Percentiles rank a stretch among this genome's conserved stretches.
These are phyloP conservation scores for Auricularia sp. DNA, from an alignment of 768 basidiomycete species.

Conservation along the genomic window DNA sequence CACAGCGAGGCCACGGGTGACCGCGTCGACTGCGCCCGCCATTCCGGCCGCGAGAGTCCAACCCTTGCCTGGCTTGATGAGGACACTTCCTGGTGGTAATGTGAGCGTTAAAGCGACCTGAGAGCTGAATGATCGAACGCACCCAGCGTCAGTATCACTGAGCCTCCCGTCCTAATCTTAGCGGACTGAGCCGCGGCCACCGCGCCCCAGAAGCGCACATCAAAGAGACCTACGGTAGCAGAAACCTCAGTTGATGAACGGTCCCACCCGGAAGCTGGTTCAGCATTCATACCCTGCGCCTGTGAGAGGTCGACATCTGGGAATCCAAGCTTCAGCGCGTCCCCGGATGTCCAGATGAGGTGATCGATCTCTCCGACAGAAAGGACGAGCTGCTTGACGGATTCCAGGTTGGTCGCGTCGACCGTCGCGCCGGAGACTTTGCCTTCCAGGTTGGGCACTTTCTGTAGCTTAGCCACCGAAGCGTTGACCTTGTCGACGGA, in stretches of 20 bases:
- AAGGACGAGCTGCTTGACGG: background rate
- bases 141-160: slow-evolving; percentile 9
- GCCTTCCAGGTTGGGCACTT: background rate
- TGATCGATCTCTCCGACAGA: background rate
- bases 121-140: background rate
- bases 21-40: slow-evolving; percentile 8
- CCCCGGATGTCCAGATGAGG: background rate
- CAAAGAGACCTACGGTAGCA: slow-evolving; percentile 6
- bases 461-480: background rate
- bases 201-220: slow-evolving; percentile 12
- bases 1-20: slow-evolving; percentile 12
- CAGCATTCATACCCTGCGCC: slow-evolving; percentile 1
- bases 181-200: slow-evolving; percentile 8
- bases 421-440: background rate
- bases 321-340: background rate
- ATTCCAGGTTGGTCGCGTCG: background rate
- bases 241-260: background rate
- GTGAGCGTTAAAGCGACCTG: background rate
- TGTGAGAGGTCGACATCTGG: slow-evolving; percentile 2
- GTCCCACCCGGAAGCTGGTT: background rate
- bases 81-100: slow-evolving; percentile 3
- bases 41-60: slow-evolving; percentile 10
- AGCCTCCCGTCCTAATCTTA: slow-evolving; percentile 8
- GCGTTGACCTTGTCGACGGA: background rate
- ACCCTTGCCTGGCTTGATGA: slow-evolving; percentile 4